Evolutionary conservation across 495 filamentous ascomycete species (phyloP), one percentile per base, ranked within the genome.

Genomic region (Astrothelium subdiscretum): DNA sequence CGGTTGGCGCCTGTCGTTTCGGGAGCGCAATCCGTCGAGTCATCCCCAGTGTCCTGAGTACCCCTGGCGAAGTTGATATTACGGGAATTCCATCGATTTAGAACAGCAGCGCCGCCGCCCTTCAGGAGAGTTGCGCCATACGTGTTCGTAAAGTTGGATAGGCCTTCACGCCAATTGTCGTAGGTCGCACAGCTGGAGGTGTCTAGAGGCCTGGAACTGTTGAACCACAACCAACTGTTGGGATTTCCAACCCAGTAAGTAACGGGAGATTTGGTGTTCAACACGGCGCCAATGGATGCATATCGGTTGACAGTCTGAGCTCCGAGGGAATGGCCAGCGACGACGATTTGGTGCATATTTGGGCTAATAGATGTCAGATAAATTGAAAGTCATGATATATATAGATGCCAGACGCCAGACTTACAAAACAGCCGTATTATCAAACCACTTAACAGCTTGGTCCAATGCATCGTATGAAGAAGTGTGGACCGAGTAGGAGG

Each of bases 391-490:
- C 5, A 48, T 15, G 5, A 48, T 15, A 48, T 18, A 48, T 5
- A 20, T 5, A 20, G 20, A 15, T 48, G 5, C 12, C n/a, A 20
- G n/a, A 5, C 20, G 48, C 20, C 22, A 29, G 48, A 54, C 48
- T 54, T 54, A 54, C 48, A 65, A 68, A 31, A 65, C 8, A 13
- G 63, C 40, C 18, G 24, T 54, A 43, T 68, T 63, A 32, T 68
- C 66, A 57, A 68, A 68, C 60, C 65, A 68, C 58, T 68, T 59
- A 20, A 68, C 51, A 26, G 63, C 60, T 61, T 68, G 63, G 38
- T 68, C 66, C 10, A 68, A 61, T 4, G 65, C 66, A 24, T 32
- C 32, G 42, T 68, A 68, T 2, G 51, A 59, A 10, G 66, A 68
- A 11, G 54, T 65, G 43, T 57, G 62, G 15, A 42, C 31, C 15